A percentile compares a stretch with the other conserved stretches of the same genome.
These are phyloP conservation scores for Apiospora sp. DNA, from an alignment of 2,329 filamentous ascomycete species.

Conservation along the genomic window DNA sequence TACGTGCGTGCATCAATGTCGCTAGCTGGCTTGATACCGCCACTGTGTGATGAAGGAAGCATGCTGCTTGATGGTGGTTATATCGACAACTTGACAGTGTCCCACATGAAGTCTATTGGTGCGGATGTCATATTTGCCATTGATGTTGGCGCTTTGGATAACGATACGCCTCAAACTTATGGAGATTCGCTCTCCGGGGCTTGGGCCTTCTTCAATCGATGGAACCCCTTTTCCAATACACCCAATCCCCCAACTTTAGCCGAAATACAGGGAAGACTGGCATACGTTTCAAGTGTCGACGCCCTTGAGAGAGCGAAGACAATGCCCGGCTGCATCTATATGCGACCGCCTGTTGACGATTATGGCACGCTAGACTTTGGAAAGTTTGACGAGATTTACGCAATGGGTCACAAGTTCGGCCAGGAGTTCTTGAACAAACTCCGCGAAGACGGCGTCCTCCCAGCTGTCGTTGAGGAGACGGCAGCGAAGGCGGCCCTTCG, in stretches of 20 bases:
- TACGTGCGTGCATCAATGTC: conserved; percentile 98
- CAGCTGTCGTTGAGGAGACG: conserved; percentile 70
- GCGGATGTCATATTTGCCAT: conserved; percentile 95
- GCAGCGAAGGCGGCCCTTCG: conserved; percentile 80
- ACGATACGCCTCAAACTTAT: conserved; percentile 89
- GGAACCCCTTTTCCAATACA: conserved; percentile 91
- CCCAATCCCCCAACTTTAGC: conserved; percentile 94
- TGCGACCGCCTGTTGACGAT: conserved; percentile 91
- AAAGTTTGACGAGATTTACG: conserved; percentile 97
- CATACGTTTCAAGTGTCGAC: conserved; percentile 94
- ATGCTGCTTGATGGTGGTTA: conserved; percentile 98
- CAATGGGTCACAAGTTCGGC: conserved; percentile 86
- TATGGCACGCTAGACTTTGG: conserved; percentile 96
- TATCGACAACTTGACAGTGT: conserved; percentile 94
- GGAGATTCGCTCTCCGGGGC: conserved; percentile 94
- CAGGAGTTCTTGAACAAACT: conserved; percentile 80
- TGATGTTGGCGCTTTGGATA: conserved; percentile 91
- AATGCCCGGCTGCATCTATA: conserved; percentile 91
- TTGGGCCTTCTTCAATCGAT: conserved; percentile 94
- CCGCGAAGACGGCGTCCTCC: conserved; percentile 79
- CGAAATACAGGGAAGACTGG: conserved; percentile 93
- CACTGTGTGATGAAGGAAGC: conserved; percentile 93
- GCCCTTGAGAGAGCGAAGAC: conserved; percentile 92
- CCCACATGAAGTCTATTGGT: conserved; percentile 94
- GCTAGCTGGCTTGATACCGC: conserved; percentile 88